phyloP scores from a whole-genome alignment of 345 rosid genomes.

The Eucalyptus coolabah region DNA sequence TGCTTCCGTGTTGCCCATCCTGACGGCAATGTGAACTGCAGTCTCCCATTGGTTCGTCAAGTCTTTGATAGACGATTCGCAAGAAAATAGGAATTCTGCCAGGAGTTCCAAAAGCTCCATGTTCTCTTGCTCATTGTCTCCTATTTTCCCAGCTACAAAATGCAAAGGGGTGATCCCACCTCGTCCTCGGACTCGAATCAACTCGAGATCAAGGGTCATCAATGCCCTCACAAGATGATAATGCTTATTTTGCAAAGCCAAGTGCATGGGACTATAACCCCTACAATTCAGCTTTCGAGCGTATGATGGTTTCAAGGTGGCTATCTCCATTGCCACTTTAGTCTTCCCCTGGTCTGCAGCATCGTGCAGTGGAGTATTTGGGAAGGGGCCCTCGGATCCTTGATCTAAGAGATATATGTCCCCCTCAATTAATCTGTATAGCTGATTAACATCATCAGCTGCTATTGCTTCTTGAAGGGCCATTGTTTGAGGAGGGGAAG shows the following conservation, averaged over 20 bases:
- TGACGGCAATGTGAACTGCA: background rate
- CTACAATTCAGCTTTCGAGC: rapidly evolving
- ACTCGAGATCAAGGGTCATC: too few relatives aligned
- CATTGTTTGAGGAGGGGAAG: background rate
- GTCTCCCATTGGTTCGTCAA: background rate
- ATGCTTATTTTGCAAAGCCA: too few relatives aligned
- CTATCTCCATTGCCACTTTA: background rate
- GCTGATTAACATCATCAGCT: background rate
- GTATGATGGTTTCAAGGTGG: rapidly evolving
- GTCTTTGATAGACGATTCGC: rapidly evolving
- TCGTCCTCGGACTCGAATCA: too few relatives aligned
- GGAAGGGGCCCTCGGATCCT: background rate
- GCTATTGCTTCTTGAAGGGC: background rate
- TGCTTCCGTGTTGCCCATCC: rapidly evolving
- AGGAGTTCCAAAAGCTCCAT: background rate
- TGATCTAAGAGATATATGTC: background rate
- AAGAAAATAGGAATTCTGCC: rapidly evolving
- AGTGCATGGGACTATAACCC: background rate
- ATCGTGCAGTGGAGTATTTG: background rate
- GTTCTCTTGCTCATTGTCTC: background rate
- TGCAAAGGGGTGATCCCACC: too few relatives aligned
- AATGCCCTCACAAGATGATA: too few relatives aligned
- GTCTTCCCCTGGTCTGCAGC: rapidly evolving
- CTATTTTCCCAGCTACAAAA: too few relatives aligned
- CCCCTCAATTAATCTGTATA: background rate